phyloP scores from a whole-genome alignment of 1,284 basidiomycete species.

The Schizophyllum amplum region DNA sequence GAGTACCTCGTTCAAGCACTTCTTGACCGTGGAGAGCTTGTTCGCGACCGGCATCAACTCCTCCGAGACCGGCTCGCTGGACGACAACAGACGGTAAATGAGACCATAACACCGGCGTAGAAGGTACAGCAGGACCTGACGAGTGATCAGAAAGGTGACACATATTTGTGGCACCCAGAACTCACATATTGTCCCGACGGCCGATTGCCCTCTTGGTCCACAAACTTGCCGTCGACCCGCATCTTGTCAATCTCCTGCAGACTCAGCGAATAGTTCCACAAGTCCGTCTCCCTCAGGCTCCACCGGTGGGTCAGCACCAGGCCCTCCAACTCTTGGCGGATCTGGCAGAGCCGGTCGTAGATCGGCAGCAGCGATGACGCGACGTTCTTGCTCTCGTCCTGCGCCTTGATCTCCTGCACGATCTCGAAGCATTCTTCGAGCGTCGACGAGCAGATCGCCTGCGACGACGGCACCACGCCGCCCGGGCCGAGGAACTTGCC shows the following conservation, averaged over 20 bases:
- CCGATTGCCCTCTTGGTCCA: constrained; percentile 88
- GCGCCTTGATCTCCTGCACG: constrained; percentile 90
- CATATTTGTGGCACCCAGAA: constrained; percentile 8
- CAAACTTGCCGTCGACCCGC: constrained; percentile 95
- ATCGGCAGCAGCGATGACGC: constrained; percentile 87
- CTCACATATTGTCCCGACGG: constrained; percentile 87
- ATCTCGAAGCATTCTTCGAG: constrained; percentile 98
- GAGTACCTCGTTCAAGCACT: constrained; percentile 93
- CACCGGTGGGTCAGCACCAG: constrained; percentile 93
- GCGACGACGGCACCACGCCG: constrained; percentile 85
- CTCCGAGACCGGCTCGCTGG: constrained; percentile 98
- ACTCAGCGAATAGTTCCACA: constrained; percentile 91
- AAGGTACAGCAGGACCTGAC: constrained; percentile 84
- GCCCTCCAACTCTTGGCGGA: constrained; percentile 83
- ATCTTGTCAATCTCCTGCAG: constrained; percentile 96
- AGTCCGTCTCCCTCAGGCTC: constrained; percentile 94
- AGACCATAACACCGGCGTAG: constrained; percentile 93
- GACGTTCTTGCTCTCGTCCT: constrained; percentile 89
- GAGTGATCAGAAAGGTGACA: neutral
- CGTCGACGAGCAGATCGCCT: constrained; percentile 83
- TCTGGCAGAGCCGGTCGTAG: constrained; percentile 84
- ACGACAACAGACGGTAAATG: constrained; percentile 90
- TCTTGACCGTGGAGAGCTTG: constrained; percentile 90
- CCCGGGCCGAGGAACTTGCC: constrained; percentile 94
- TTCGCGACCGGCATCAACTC: constrained; percentile 96